These are phyloP conservation scores for Xylariaceae sp. DNA, from an alignment of 2,329 filamentous ascomycete genomes.

Conservation along the genomic window DNA sequence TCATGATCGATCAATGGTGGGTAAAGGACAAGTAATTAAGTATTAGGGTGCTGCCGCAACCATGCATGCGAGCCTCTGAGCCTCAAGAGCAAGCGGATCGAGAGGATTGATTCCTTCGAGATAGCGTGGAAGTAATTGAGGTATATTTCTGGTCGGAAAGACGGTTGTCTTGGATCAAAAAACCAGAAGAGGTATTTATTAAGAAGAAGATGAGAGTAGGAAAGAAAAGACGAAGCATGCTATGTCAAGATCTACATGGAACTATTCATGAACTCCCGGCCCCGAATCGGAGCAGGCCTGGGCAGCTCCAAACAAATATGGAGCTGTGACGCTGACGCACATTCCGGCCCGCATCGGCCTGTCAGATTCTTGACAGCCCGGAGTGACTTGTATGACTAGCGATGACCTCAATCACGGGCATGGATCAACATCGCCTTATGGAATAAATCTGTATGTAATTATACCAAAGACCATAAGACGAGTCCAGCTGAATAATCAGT, in stretches of 20 bases:
- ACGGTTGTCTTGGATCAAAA: not conserved
- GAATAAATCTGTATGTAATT: too few relatives aligned
- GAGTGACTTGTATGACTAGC: not conserved
- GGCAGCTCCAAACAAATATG: not conserved
- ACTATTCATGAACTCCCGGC: not conserved
- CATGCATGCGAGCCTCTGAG: not conserved
- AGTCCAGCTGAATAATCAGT: too few relatives aligned
- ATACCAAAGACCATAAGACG: too few relatives aligned
- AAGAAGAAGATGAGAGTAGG: not conserved
- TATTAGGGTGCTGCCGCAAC: not conserved
- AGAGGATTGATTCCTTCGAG: not conserved
- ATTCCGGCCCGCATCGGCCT: not conserved
- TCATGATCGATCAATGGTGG: slow-evolving; percentile 9
- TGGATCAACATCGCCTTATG: too few relatives aligned
- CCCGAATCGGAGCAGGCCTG: not conserved
- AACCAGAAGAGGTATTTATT: not conserved
- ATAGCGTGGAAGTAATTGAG: slow-evolving; percentile 3
- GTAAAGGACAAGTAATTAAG: not conserved
- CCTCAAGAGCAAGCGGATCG: not conserved
- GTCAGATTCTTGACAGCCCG: not conserved
- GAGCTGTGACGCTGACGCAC: not conserved
- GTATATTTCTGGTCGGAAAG: not conserved
- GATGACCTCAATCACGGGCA: too few relatives aligned
- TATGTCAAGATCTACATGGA: not conserved
- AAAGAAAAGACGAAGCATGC: not conserved